phyloP scores from a whole-genome alignment of 2,329 filamentous ascomycete genomes.

The Hypomyces perniciosus region DNA sequence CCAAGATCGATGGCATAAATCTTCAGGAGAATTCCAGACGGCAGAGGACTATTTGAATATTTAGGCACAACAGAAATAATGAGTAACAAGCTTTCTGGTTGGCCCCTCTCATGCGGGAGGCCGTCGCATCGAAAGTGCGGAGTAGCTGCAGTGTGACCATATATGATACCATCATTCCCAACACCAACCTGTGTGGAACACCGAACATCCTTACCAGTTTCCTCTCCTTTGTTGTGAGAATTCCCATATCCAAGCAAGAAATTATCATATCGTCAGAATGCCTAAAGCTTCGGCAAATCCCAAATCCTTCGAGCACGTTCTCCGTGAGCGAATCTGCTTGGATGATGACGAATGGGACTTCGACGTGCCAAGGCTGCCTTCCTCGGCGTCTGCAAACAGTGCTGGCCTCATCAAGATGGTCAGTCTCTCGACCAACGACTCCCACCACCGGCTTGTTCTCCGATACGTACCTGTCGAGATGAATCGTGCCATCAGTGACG shows the following conservation, averaged over 20 bases:
- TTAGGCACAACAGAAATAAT: no score
- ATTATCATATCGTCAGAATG: not conserved
- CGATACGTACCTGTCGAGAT: slow-evolving; percentile 21
- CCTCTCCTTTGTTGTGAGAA: not conserved
- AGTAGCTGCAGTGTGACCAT: not conserved
- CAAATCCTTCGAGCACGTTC: slow-evolving; percentile 2
- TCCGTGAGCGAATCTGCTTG: slow-evolving; percentile 1
- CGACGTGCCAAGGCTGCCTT: not conserved
- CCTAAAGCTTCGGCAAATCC: not conserved
- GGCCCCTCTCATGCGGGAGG: not conserved
- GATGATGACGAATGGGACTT: slow-evolving; percentile 10
- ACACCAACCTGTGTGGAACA: not conserved
- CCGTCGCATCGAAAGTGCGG: not conserved
- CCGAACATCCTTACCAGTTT: not conserved
- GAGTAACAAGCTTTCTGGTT: no score
- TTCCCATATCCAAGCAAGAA: not conserved
- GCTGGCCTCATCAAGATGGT: slow-evolving; percentile 9
- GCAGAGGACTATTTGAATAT: no score
- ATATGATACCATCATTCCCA: not conserved
- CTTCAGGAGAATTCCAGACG: not conserved
- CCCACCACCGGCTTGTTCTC: slow-evolving; percentile 21
- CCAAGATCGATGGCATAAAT: not conserved
- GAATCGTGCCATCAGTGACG: slow-evolving; percentile 27
- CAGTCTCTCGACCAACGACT: slow-evolving; percentile 5
- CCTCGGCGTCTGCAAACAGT: slow-evolving; percentile 1